These are phyloP conservation scores for Lecanicillium sp. DNA, from an alignment of 2,329 filamentous ascomycete genomes.

Conservation along the genomic window DNA sequence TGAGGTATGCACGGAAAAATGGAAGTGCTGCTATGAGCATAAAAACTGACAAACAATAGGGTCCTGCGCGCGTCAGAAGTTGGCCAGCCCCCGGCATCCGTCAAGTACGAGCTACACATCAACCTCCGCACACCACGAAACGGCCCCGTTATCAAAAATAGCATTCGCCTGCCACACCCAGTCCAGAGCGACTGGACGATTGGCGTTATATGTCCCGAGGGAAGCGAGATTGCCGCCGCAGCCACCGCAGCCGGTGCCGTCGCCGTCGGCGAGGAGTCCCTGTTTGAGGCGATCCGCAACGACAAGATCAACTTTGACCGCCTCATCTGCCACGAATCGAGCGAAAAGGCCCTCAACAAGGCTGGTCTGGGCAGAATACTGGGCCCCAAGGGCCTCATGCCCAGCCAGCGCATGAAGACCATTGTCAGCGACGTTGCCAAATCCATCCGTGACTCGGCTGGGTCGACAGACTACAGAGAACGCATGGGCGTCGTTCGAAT, in stretches of 20 bases:
- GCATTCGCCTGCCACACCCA: constrained; percentile 79
- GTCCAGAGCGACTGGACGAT: constrained; percentile 85
- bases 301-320: constrained; percentile 83
- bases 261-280: constrained; percentile 74
- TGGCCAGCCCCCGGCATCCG: constrained; percentile 60
- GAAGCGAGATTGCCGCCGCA: constrained; percentile 63
- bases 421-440: constrained; percentile 72
- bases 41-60: constrained; percentile 37
- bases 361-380: constrained; percentile 72
- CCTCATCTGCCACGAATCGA: constrained; percentile 77
- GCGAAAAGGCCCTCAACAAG: constrained; percentile 71
- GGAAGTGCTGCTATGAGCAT: neutral
- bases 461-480: constrained; percentile 83
- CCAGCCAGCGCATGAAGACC: constrained; percentile 78
- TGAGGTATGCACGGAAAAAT: constrained; percentile 56
- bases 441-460: constrained; percentile 75
- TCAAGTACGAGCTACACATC: constrained; percentile 86
- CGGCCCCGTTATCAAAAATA: constrained; percentile 79
- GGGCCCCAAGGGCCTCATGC: constrained; percentile 89
- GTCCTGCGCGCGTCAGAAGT: constrained; percentile 92
- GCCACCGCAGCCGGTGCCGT: constrained; percentile 73
- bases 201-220: constrained; percentile 84
- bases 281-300: constrained; percentile 69
- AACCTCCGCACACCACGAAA: constrained; percentile 78
- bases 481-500: constrained; percentile 75